A percentile compares a stretch with the other conserved stretches of the same genome.
These are phyloP conservation scores for Trichoderma breve DNA, from an alignment of 2,329 filamentous ascomycete genomes.

Conservation along the genomic window DNA sequence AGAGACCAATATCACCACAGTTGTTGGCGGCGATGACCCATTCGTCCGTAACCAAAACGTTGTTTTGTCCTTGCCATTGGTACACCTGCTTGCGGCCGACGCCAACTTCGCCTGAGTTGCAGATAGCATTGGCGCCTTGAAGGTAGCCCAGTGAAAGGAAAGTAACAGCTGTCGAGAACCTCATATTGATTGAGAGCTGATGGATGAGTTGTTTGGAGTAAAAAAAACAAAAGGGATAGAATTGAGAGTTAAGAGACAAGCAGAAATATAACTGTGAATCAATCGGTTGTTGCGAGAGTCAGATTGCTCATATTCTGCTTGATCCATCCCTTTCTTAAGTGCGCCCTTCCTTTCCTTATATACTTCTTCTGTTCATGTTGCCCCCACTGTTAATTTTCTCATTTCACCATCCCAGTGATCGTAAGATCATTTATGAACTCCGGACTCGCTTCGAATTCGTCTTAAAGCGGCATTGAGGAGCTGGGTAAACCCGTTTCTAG, in stretches of 20 bases:
- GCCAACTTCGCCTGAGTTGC: neutral
- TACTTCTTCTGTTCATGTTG: neutral
- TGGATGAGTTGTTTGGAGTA: neutral
- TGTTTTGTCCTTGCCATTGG: neutral
- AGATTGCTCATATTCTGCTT: neutral
- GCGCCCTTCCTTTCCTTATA: neutral
- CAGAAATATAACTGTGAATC: neutral
- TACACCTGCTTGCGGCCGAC: neutral
- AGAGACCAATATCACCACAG: neutral
- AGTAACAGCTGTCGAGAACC: neutral
- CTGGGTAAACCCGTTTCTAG: neutral
- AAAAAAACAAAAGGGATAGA: too few relatives aligned
- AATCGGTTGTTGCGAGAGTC: neutral
- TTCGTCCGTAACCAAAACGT: neutral
- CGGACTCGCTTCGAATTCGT: too few relatives aligned
- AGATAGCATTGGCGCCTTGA: neutral
- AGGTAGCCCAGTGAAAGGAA: neutral
- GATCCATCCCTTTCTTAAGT: neutral
- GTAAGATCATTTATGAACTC: too few relatives aligned
- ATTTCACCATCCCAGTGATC: too few relatives aligned
- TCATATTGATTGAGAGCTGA: neutral
- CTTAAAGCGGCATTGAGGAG: neutral
- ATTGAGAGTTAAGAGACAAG: neutral
- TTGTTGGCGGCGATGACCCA: neutral
- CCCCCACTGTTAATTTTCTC: neutral